Base-by-base conservation (phyloP, 2,329 filamentous ascomycete genomes). In the Phialophora verrucosa region DNA sequence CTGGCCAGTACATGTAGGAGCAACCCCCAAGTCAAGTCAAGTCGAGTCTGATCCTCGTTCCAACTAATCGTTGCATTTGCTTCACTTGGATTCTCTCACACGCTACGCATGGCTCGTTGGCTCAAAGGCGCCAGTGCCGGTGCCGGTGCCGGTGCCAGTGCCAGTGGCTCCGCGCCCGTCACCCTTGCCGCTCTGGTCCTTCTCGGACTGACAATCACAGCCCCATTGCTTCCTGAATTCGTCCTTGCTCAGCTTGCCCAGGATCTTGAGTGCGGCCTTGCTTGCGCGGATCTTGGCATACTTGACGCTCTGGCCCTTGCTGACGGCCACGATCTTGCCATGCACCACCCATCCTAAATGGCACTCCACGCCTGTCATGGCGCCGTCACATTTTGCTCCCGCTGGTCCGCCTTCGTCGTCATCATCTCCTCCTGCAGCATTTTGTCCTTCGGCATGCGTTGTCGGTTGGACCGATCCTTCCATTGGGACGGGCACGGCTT, bases 201-300 rank as follows among this genome's bases (percentile, higher is more conserved):
- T 62, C 25, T 10, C 20, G 4, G 32, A 47, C 68, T 70, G 66
- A 66, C 70, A 73, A 51, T 70, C 60, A 65, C 70, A 72, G 5
- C 64, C 56, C 75, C 92, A 97, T 69, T 76, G 79, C 60, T 75
- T 75, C 68, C 85, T 82, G 67, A 91, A 96, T 62, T 89, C 85
- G 8, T 82, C 82, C 6, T 82, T 77, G 25, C 79, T 76, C 68
- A 89, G 67, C 0, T 82, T 83, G 29, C 85, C 79, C 58, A 88
- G 70, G 66, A 74, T 69, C 5, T 72, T 69, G 63, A 82, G 67
- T 1, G 80, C 79, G 4, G 73, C 74, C 66, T 78, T 75, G 63
- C 81, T 83, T 8, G 80, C 80, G 63, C 78, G 79, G 4, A 90
- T 77, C 78, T 93, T 93, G 0, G 91, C 92, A 77, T 93, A 91